phyloP scores from a whole-genome alignment of 2,329 filamentous ascomycete genomes.

The Colletotrichum paranaense region DNA sequence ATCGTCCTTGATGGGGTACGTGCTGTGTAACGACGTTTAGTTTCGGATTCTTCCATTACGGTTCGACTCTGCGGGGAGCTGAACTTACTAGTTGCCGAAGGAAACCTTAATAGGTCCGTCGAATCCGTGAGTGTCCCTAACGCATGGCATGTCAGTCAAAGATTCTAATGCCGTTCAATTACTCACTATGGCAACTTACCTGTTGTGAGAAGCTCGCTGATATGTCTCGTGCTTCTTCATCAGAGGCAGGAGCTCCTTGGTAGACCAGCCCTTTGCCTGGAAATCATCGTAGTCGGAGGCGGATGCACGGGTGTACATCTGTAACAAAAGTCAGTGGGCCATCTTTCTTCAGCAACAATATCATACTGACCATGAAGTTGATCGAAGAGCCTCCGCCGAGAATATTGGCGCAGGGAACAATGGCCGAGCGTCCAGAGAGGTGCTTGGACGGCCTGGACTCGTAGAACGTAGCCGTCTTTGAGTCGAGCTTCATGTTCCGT shows the following conservation, averaged over 20 bases:
- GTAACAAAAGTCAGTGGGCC: conserved; percentile 28
- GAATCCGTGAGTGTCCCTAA: conserved; percentile 76
- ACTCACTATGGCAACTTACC: conserved; percentile 43
- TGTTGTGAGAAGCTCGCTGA: conserved; percentile 72
- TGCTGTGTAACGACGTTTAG: conserved; percentile 49
- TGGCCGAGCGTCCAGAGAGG: conserved; percentile 76
- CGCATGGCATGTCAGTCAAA: background rate
- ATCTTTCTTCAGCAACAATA: background rate
- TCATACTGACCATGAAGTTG: conserved; percentile 74
- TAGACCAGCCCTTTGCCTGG: conserved; percentile 83
- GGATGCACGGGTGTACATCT: conserved; percentile 80
- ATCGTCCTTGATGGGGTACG: conserved; percentile 85
- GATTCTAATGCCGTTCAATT: background rate
- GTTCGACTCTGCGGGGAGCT: background rate
- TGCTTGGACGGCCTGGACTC: conserved; percentile 80
- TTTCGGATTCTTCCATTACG: background rate
- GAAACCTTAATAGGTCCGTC: conserved; percentile 87
- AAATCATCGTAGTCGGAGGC: conserved; percentile 83
- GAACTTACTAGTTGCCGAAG: conserved; percentile 74
- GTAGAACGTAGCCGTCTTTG: conserved; percentile 85
- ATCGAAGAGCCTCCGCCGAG: conserved; percentile 80
- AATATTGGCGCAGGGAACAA: conserved; percentile 80
- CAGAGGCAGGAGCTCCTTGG: conserved; percentile 78
- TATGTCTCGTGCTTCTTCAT: conserved; percentile 88
- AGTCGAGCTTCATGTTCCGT: conserved; percentile 82